phyloP scores from a whole-genome alignment of 2,329 filamentous ascomycete genomes.

The Lachnellula suecica region DNA sequence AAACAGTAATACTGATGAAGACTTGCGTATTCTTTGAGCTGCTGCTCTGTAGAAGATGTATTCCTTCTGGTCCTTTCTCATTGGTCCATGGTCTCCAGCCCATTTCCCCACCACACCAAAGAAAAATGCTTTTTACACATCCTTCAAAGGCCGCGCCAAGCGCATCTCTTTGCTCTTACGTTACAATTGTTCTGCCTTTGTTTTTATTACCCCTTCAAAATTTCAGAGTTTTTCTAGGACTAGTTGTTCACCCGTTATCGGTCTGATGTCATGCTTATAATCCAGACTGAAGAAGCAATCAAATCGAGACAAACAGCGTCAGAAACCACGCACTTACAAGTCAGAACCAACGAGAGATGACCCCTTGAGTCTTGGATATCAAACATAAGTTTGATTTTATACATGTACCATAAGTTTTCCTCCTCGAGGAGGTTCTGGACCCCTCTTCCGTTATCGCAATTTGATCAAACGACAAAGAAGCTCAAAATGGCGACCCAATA shows the following conservation, averaged over 20 bases:
- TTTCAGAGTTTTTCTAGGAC: neutral
- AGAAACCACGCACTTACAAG: too few relatives aligned
- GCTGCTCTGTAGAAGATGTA: neutral
- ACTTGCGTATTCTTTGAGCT: too few relatives aligned
- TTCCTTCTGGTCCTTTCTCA: neutral
- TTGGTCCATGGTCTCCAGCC: neutral
- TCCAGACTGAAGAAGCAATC: too few relatives aligned
- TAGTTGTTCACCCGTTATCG: too few relatives aligned
- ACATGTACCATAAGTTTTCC: too few relatives aligned
- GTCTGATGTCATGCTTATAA: too few relatives aligned
- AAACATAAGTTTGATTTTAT: too few relatives aligned
- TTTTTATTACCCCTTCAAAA: neutral
- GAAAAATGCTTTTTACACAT: neutral
- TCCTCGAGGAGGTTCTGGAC: neutral
- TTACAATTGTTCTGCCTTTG: neutral
- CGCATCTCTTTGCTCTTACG: neutral
- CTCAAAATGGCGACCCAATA: constrained; percentile 24
- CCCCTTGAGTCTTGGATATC: too few relatives aligned
- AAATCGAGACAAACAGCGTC: too few relatives aligned
- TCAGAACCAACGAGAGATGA: too few relatives aligned
- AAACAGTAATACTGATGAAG: neutral
- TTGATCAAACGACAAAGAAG: neutral
- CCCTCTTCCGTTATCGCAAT: neutral
- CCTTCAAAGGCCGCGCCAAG: neutral
- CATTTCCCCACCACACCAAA: neutral